These are phyloP conservation scores for Pseudogymnoascus destructans DNA, from an alignment of 2,329 filamentous ascomycete genomes.

Conservation along the genomic window DNA sequence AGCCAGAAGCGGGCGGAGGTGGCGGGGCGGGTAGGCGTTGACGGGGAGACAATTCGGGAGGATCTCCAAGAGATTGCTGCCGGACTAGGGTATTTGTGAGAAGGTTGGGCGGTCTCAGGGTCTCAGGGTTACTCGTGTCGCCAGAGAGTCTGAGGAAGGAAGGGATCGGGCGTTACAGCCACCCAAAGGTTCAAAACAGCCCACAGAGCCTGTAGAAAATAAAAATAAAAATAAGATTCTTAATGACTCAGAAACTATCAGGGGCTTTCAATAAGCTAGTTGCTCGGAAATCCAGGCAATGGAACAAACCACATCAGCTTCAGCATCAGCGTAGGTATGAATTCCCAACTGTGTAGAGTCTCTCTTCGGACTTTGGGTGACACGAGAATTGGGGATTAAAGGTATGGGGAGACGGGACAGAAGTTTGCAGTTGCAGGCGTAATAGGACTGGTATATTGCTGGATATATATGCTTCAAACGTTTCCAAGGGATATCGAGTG, in stretches of 20 bases:
- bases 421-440: background rate
- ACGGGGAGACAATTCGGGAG: constrained; percentile 52
- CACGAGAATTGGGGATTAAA: background rate
- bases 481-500: background rate
- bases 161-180: background rate
- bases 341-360: background rate
- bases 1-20: constrained; percentile 60
- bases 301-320: background rate
- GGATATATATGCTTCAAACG: background rate
- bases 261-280: background rate
- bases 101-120: too few relatives aligned
- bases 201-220: background rate
- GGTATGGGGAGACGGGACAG: background rate
- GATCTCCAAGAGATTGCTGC: constrained; percentile 53
- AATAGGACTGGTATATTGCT: constrained; percentile 2
- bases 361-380: background rate
- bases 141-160: background rate
- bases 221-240: background rate
- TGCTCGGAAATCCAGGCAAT: background rate
- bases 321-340: background rate
- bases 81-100: constrained; percentile 45
- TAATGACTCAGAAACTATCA: background rate
- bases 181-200: background rate
- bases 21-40: constrained; percentile 56
- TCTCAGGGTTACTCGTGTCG: background rate